Conservation (phyloP, 768 basidiomycete genomes). For the Phlebiopsis flavidoalba region DNA sequence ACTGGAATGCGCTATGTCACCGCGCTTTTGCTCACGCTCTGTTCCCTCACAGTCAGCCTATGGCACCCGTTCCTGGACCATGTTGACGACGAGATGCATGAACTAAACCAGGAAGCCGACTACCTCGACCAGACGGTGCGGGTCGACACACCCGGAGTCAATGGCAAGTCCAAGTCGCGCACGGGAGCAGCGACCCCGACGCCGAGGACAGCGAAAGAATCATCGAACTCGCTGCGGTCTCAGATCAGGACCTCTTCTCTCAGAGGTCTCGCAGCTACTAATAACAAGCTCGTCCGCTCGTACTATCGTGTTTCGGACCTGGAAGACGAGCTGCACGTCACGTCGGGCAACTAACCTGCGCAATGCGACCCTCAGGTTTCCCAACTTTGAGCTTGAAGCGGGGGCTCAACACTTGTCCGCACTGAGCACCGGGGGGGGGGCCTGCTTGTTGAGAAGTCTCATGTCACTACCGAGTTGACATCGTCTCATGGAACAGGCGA, state of each 20-base stretch:
- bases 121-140: constrained; percentile 13
- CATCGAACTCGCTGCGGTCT: constrained; percentile 68
- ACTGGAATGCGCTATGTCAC: not conserved
- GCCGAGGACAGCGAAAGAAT: constrained; percentile 86
- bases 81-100: constrained; percentile 17
- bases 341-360: constrained; percentile 56
- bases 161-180: not conserved
- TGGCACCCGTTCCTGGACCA: constrained; percentile 10
- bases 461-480: constrained; percentile 88
- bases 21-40: not conserved
- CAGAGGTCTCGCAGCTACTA: constrained; percentile 91
- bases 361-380: constrained; percentile 58
- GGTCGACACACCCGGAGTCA: constrained; percentile 3
- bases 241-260: constrained; percentile 86
- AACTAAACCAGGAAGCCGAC: constrained; percentile 16
- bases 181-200: constrained; percentile 33
- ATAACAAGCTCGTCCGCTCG: constrained; percentile 86
- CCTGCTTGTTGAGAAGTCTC: constrained; percentile 82
- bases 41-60: not conserved
- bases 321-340: constrained; percentile 80
- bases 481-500: constrained; percentile 92
- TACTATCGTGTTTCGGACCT: constrained; percentile 91
- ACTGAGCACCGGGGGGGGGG: constrained; percentile 90
- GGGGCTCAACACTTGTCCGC: constrained; percentile 84
- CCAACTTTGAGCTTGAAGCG: constrained; percentile 77